Evolutionary conservation across 208 protist species (phyloP), one percentile per base, ranked within the genome.

Genomic region (Vickermania ingenoplastis): DNA sequence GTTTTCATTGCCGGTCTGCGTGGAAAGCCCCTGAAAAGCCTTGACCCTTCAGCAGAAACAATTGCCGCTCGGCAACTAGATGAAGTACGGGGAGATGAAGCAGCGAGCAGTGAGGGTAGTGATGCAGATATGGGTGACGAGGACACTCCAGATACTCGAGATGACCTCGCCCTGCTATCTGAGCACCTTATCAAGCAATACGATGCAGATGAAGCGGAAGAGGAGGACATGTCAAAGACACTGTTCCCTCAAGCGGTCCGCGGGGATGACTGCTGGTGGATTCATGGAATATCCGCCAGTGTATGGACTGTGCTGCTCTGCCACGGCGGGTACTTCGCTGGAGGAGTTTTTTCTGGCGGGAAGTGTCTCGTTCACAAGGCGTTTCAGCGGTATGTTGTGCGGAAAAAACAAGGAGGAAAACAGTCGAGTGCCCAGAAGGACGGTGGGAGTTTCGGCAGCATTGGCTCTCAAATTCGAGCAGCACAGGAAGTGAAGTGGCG

Each of bases 381-480:
- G 0, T 95, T 94, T 41, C 83, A 92, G 67, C 78, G 89, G n/a
- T 96, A 96, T 59, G 84, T 94, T 2, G 81, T 91, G 55, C 82
- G 91, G 24, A 96, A 96, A 58, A 96, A 96, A 66, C 91, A 96
- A 66, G 91, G 91, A 21, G 86, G 88, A 25, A 87, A 89, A 61
- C 91, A 96, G 65, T 90, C 86, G 0, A 86, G 67, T 14, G 81
- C 83, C 57, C 83, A 86, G 17, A 89, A 89, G 67, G 83, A 94
- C 49, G 67, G 61, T 2, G 79, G 79, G 28, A 86, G 78, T 50
- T 93, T 83, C 60, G 74, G 81, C 61, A 91, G 84, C 48, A 73
- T 83, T 3, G 91, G 91, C 17, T 91, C 86, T 0, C 75, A 86
- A 61, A 94, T 96, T 26, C 79, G 91, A n/a, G 73, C 77, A 13